phyloP scores from a whole-genome alignment of 257 asterid species.

The Solanum chaucha region DNA sequence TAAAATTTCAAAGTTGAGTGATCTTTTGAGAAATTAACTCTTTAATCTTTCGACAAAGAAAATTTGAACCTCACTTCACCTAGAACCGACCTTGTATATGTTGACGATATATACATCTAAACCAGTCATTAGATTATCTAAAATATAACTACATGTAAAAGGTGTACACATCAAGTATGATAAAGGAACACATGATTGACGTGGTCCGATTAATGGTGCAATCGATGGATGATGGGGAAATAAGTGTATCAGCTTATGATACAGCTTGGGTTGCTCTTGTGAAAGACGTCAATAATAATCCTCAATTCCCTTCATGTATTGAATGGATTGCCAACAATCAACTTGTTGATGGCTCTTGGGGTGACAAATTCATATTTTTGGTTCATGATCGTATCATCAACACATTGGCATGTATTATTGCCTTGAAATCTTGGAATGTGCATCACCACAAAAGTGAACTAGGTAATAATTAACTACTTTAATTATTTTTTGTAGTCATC shows the following conservation, averaged over 20 bases:
- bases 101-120: background rate
- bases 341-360: conserved; percentile 80
- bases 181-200: conserved; percentile 15
- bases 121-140: background rate
- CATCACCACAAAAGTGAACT: conserved; percentile 32
- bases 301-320: conserved; percentile 61
- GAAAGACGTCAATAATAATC: conserved; percentile 28
- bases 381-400: conserved; percentile 59
- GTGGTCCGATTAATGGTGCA: conserved; percentile 24
- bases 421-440: conserved; percentile 51
- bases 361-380: conserved; percentile 33
- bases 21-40: too few relatives aligned
- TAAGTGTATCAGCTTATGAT: conserved; percentile 58
- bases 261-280: conserved; percentile 94
- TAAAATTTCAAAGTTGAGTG: too few relatives aligned
- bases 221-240: conserved; percentile 77
- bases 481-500: too few relatives aligned
- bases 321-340: conserved; percentile 76
- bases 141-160: background rate
- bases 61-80: background rate
- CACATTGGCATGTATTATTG: conserved; percentile 73
- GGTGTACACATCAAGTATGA: background rate
- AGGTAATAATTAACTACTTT: conserved; percentile 17
- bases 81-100: background rate
- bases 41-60: background rate